These are phyloP conservation scores for Pluteus cervinus DNA, from an alignment of 768 basidiomycete genomes.

Conservation along the genomic window DNA sequence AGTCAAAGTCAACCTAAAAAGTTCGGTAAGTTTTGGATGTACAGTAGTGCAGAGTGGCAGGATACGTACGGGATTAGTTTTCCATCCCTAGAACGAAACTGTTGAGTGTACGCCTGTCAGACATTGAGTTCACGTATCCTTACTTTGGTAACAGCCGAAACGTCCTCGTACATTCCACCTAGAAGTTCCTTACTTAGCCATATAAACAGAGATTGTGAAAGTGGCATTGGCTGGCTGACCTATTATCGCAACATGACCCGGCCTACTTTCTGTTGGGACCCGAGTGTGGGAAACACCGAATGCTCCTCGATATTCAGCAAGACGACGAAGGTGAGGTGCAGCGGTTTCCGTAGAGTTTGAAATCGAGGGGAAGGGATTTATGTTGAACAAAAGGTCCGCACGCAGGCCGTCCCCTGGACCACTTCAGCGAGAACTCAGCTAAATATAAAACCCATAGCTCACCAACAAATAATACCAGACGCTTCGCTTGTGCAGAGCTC, in stretches of 20 bases:
- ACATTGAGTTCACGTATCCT: constrained; percentile 10
- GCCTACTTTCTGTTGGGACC: constrained; percentile 84
- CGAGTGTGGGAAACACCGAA: constrained; percentile 83
- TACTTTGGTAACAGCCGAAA: constrained; percentile 82
- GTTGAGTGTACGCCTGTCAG: constrained; percentile 7
- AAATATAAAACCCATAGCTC: constrained; percentile 11
- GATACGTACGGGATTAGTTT: constrained; percentile 66
- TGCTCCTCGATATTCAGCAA: constrained; percentile 61
- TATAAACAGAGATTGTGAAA: constrained; percentile 1
- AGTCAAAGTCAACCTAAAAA: constrained; percentile 69
- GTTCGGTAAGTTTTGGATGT: constrained; percentile 17
- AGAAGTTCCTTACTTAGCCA: neutral
- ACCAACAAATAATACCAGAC: constrained; percentile 81
- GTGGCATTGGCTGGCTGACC: constrained; percentile 31
- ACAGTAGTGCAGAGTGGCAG: constrained; percentile 1
- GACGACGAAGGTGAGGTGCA: constrained; percentile 70
- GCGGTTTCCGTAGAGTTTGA: constrained; percentile 48
- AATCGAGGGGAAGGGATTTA: constrained; percentile 52
- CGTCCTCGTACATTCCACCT: constrained; percentile 90
- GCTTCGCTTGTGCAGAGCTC: constrained; percentile 46
- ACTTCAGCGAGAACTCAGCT: neutral
- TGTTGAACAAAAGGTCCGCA: constrained; percentile 70
- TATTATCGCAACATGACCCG: constrained; percentile 86
- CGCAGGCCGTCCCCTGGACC: constrained; percentile 72
- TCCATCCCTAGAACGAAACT: constrained; percentile 59